A percentile compares a stretch with the other conserved stretches of the same genome.
These are phyloP conservation scores for Fusarium concolor DNA, from an alignment of 2,329 filamentous ascomycete genomes.

Conservation along the genomic window DNA sequence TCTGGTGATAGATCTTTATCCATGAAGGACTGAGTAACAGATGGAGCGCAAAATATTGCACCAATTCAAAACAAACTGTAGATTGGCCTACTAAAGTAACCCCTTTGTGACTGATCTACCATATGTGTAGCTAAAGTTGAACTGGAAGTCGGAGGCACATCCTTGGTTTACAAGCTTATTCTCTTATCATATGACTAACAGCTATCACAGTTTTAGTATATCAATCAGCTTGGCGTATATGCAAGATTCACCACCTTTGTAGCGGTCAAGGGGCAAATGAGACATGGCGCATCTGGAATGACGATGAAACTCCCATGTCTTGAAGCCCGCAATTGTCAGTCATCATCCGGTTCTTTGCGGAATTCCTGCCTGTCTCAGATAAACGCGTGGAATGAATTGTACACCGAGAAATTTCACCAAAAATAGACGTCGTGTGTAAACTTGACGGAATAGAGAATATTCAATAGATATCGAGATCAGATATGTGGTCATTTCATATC, in stretches of 20 bases:
- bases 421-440: background rate
- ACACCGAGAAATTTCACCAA: background rate
- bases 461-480: background rate
- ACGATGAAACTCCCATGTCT: conserved; percentile 31
- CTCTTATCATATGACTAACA: too few relatives aligned
- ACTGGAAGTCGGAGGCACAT: too few relatives aligned
- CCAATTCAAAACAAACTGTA: too few relatives aligned
- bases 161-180: too few relatives aligned
- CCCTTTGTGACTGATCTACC: too few relatives aligned
- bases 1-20: background rate
- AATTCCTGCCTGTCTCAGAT: conserved; percentile 14
- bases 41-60: too few relatives aligned
- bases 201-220: background rate
- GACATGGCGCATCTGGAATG: conserved; percentile 19
- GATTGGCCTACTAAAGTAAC: too few relatives aligned
- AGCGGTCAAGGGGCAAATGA: conserved; percentile 10
- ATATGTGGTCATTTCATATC: background rate
- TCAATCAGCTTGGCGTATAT: background rate
- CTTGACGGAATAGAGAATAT: background rate
- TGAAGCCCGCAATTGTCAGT: background rate
- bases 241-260: background rate
- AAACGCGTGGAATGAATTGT: background rate
- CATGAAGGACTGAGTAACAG: background rate
- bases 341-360: background rate
- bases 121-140: too few relatives aligned